A percentile compares a stretch with the other conserved stretches of the same genome.
phyloP scores from a whole-genome alignment of 805 yeast species.

The Millerozyma acaciae region DNA sequence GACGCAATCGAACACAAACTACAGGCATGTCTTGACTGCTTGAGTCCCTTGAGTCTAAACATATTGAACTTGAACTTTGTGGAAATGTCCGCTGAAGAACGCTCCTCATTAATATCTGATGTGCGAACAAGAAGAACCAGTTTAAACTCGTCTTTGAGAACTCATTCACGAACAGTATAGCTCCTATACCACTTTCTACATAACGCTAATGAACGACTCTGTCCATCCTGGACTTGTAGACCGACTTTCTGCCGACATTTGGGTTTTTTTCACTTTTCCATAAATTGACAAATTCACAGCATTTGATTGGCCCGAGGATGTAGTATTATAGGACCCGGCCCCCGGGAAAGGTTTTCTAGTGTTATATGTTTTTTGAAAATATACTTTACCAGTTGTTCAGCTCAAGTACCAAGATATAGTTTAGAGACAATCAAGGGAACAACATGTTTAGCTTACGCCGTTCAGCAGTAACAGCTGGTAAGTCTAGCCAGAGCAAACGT shows the following conservation, averaged over 20 bases:
- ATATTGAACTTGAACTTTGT: constrained; percentile 3
- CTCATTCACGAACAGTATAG: no score
- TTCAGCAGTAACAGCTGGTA: constrained; percentile 9
- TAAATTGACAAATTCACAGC: constrained; percentile 3
- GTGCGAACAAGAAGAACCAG: no score
- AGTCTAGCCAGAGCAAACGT: constrained; percentile 10
- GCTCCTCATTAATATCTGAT: neutral
- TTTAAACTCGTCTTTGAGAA: no score
- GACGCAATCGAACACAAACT: neutral
- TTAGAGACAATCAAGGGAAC: neutral
- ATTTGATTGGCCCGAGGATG: constrained; percentile 3
- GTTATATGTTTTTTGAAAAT: neutral
- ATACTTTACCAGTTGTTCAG: neutral
- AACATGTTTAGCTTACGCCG: constrained; percentile 11
- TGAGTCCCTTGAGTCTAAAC: constrained; percentile 4
- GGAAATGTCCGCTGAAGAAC: constrained; percentile 3
- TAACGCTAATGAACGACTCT: no score
- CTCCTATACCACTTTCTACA: no score
- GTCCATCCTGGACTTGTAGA: no score
- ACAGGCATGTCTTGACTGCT: neutral
- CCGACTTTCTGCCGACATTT: no score
- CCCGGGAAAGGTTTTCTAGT: constrained; percentile 5
- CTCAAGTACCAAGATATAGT: neutral
- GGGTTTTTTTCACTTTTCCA: no score
- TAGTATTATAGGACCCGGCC: constrained; percentile 3